Conservation (phyloP, 331 rosid species). For the Spiraea crenata region DNA sequence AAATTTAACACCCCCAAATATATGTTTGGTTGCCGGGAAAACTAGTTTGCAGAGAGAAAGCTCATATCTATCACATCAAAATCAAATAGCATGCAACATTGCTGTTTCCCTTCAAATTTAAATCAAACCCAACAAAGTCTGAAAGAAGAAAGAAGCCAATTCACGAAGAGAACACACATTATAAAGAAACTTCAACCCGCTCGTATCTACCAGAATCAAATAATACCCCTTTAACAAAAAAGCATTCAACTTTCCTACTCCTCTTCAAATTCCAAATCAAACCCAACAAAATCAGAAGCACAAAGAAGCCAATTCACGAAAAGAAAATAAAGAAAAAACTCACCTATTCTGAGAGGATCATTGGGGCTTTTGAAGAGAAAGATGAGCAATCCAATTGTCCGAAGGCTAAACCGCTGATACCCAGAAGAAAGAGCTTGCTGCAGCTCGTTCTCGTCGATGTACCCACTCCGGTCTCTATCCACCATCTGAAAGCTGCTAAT, state of each 20-base stretch:
- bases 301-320: not conserved
- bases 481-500: conserved; percentile 70
- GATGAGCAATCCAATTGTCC: conserved; percentile 80
- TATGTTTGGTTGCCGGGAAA: not conserved
- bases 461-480: conserved; percentile 84
- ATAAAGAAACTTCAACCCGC: too few species aligned
- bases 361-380: conserved; percentile 65
- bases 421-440: conserved; percentile 81
- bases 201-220: too few species aligned
- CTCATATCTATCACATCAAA: too few species aligned
- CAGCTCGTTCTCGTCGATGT: conserved; percentile 68
- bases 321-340: not conserved
- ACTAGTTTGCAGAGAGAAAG: too few species aligned
- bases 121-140: too few species aligned
- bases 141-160: too few species aligned
- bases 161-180: too few species aligned
- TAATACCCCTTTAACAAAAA: not conserved
- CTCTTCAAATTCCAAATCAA: not conserved
- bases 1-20: not conserved
- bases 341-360: conserved; percentile 59
- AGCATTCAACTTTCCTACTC: not conserved
- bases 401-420: conserved; percentile 55
- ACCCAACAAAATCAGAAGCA: not conserved
- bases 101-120: too few species aligned
- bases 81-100: too few species aligned